Conservation (phyloP, 2,329 filamentous ascomycete species). For the Fusarium sp. region DNA sequence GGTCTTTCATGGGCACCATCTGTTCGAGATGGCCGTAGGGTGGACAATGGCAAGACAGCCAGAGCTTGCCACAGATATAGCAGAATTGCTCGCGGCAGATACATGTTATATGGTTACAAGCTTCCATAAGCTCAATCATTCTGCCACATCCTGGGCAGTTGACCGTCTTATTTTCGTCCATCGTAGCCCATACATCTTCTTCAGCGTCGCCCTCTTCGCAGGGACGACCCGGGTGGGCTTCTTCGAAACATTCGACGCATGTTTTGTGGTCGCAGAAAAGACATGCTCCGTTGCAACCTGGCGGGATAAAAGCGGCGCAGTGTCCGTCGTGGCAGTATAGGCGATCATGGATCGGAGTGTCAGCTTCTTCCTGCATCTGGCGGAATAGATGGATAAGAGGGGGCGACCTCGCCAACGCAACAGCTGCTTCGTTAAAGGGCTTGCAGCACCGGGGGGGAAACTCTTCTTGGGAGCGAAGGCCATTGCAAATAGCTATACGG, state of each 20-base stretch:
- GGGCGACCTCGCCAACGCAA: constrained; percentile 27
- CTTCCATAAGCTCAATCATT: constrained; percentile 36
- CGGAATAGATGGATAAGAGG: constrained; percentile 40
- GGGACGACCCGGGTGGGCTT: constrained; percentile 18
- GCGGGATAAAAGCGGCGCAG: constrained; percentile 43
- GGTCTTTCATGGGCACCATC: constrained; percentile 19
- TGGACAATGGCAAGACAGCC: constrained; percentile 57
- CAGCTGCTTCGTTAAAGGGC: constrained; percentile 26
- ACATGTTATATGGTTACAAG: constrained; percentile 54
- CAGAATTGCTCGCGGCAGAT: constrained; percentile 63
- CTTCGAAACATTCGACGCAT: constrained; percentile 22
- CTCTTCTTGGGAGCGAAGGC: constrained; percentile 32
- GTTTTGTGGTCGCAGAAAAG: constrained; percentile 25
- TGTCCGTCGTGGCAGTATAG: constrained; percentile 42
- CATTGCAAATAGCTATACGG: constrained; percentile 33
- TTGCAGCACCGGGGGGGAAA: constrained; percentile 46
- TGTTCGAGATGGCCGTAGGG: constrained; percentile 4
- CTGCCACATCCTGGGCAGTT: constrained; percentile 44
- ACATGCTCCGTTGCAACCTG: constrained; percentile 10
- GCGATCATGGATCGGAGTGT: constrained; percentile 7
- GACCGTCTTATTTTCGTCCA: constrained; percentile 41
- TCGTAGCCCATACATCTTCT: constrained; percentile 45
- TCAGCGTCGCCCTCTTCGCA: constrained; percentile 21
- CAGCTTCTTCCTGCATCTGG: constrained; percentile 32
- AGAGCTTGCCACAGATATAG: constrained; percentile 59